Base-by-base conservation (phyloP, 2,329 filamentous ascomycete species). In the Pestalotiopsis sp. region DNA sequence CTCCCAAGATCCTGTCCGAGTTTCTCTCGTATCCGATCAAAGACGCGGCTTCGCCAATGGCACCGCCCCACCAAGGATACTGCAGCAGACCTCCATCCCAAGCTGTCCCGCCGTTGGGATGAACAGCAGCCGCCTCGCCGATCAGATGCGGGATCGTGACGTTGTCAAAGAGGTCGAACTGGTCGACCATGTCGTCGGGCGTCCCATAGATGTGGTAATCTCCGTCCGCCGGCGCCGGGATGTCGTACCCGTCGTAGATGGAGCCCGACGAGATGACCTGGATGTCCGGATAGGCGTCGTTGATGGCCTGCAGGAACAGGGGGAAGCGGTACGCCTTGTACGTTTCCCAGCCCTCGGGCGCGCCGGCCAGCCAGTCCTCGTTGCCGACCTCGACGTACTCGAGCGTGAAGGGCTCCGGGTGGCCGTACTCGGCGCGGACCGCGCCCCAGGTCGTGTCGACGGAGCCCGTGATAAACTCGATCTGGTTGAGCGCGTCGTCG, bases 331-430 rank as follows among this genome's bases (percentile, higher is more conserved):
- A 86, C 68, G 87, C 83, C 64, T 84, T 82, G 73, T 84, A 86
- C 5, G 85, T 82, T 1, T 82, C 78, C 76, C 82, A 85, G 4
- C 85, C 82, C 0, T 75, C 73, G 2, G 83, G 80, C 4, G 84
- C 85, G 3, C 83, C 83, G 31, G 82, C 84, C 4, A 91, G 84
- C 81, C 87, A 87, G 73, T 92, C 90, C 75, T 92, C 90, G 75
- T 92, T 92, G 69, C 91, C 90, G 58, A 92, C 80, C 78, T 92
- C 90, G 67, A 92, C 87, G 72, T 87, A 90, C 12, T 85, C 81
- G 63, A 92, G 82, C 38, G 76, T 80, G 80, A 88, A 92, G 0
- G 90, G 90, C 69, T 89, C 83, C 0, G 88, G 84, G 72, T 91
- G 86, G 3, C 90, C 90, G 2, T 90, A 82, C 58, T 84, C 79